Conservation (phyloP, 495 filamentous ascomycete genomes). For the Penicillium mononematosum region DNA sequence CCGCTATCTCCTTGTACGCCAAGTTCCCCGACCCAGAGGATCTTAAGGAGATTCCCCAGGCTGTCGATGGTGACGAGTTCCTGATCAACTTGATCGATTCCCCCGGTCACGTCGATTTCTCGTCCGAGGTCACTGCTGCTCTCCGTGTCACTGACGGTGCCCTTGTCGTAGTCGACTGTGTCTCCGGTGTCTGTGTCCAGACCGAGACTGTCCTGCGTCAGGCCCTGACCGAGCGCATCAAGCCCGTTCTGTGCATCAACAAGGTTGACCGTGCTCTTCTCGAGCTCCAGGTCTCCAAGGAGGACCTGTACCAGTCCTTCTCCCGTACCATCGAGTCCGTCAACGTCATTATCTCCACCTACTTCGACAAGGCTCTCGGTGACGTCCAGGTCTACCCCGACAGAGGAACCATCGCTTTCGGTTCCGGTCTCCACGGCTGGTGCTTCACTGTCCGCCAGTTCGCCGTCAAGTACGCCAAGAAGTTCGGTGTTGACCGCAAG, state of each 20-base stretch:
- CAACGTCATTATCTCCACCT: constrained; percentile 99
- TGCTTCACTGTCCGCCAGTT: constrained; percentile 99
- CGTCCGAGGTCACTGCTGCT: constrained; percentile 97
- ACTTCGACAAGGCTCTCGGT: constrained; percentile 95
- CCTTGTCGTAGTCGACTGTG: constrained; percentile 98
- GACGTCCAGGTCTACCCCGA: constrained; percentile 98
- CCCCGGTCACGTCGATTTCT: constrained; percentile 99
- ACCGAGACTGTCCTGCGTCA: constrained; percentile 99
- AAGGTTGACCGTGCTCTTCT: constrained; percentile 99
- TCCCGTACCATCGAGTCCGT: constrained; percentile 98
- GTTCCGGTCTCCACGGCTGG: constrained; percentile 99
- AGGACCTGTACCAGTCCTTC: constrained; percentile 99
- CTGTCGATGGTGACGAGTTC: constrained; percentile 88
- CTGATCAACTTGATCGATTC: constrained; percentile 99
- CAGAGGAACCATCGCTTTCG: constrained; percentile 95
- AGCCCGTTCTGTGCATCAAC: constrained; percentile 99
- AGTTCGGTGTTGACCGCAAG: constrained; percentile 97
- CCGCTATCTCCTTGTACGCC: constrained; percentile 97
- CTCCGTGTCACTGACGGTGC: constrained; percentile 99
- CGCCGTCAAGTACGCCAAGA: constrained; percentile 95
- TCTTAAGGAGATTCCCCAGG: constrained; percentile 90
- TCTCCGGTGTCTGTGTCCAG: constrained; percentile 98
- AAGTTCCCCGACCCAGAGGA: constrained; percentile 78
- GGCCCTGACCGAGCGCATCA: constrained; percentile 99
- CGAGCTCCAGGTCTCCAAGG: constrained; percentile 96